Base-by-base conservation (phyloP, 176 grass and related monocot species). In the Musa acuminata region DNA sequence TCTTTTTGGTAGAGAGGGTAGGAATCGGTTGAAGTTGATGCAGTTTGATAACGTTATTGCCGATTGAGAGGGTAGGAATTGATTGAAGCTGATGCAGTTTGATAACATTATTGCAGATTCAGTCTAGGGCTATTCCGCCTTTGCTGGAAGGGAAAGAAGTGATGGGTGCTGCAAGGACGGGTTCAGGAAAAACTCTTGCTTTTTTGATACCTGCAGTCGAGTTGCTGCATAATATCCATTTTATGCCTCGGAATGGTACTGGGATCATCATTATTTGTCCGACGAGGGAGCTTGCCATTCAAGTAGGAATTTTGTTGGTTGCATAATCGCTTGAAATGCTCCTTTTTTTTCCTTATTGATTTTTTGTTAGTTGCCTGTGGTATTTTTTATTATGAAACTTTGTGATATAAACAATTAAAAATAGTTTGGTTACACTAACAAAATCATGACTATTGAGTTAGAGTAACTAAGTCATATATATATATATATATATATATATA, bases 261-360 rank as follows among this genome's bases (percentile, higher is more conserved):
- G 90, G 90, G 73, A 82, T 89, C 50, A 80, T 89, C 2, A 80
- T 92, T 2, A 74, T 92, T 80, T 92, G 90, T 82, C 90, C 90
- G 11, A 89, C 90, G 62, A 58, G 90, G 52, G 87, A 89, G 73
- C 82, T 92, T 84, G 90, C 90, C 5, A 66, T 66, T 12, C 63
- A 66, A 66, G 63, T 66, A 66, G 22, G 63, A 25, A 19, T 64
- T 84, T 72, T 80, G 2, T 76, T 86, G 52, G 74, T 92, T 86
- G 89, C 89, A 79, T 82, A 96, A 83, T 85, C 82, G 64, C 89
- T 92, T 63, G 89, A 82, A 19, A 96, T 92, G 78, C 89, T 92
- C 74, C 84, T 96, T 71, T 87, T 96, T 43, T 43, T 43, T 43
- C 3, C 35, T 55, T 55, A 55, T 55, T 16, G 53, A 55, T 55